Evolutionary conservation across 192 early-diverging fungal species (phyloP).

Genomic region (Coemansia sp.): DNA sequence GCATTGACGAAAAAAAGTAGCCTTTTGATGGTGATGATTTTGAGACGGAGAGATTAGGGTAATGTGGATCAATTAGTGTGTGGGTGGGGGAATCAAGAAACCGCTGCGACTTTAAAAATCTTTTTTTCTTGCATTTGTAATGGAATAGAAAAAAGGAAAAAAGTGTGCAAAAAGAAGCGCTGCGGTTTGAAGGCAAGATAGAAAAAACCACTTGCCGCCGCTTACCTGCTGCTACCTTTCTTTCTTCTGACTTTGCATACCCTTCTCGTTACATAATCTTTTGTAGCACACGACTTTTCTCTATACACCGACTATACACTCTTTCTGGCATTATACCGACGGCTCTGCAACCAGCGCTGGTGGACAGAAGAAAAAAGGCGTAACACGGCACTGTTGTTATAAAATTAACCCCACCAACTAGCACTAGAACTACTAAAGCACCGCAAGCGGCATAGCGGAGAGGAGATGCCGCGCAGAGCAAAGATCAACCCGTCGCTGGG

Average conservation of each 20-base stretch:
- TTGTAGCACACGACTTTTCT: too few relatives aligned
- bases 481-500: slow-evolving; percentile 49
- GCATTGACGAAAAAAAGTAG: too few relatives aligned
- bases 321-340: too few relatives aligned
- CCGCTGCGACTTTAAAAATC: neutral
- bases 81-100: too few relatives aligned
- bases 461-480: slow-evolving; percentile 29
- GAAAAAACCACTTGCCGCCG: neutral
- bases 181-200: neutral
- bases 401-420: too few relatives aligned
- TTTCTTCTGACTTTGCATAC: neutral
- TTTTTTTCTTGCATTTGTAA: neutral
- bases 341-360: neutral
- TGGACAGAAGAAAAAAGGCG: neutral
- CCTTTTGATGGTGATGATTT: too few relatives aligned
- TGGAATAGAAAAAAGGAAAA: neutral
- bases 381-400: neutral
- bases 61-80: too few relatives aligned
- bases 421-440: too few relatives aligned
- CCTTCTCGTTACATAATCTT: neutral
- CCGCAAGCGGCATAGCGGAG: neutral
- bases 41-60: too few relatives aligned
- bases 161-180: neutral
- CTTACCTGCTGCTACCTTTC: neutral
- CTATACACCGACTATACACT: too few relatives aligned